These are phyloP conservation scores for Neofusicoccum laricinum DNA, from an alignment of 2,329 filamentous ascomycete species.

Conservation along the genomic window DNA sequence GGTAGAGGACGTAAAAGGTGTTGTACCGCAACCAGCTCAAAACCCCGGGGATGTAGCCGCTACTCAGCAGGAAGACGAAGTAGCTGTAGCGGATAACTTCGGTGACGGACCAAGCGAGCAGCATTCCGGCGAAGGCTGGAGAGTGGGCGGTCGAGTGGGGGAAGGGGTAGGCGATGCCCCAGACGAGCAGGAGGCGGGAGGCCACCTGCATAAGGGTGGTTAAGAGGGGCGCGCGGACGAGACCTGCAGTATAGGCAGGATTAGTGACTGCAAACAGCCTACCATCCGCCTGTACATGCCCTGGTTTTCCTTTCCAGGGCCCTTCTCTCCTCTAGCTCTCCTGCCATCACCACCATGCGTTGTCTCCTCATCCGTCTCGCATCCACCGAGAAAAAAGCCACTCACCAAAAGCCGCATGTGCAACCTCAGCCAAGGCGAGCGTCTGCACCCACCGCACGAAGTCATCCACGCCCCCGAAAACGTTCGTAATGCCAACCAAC, in stretches of 20 bases:
- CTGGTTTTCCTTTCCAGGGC: too few relatives aligned
- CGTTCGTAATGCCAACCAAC: conserved; percentile 39
- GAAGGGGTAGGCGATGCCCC: conserved; percentile 76
- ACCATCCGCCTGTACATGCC: too few relatives aligned
- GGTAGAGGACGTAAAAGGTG: conserved; percentile 90
- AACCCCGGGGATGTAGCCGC: conserved; percentile 58
- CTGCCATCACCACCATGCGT: too few relatives aligned
- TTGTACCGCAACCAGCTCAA: conserved; percentile 85
- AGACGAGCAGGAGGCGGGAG: conserved; percentile 83
- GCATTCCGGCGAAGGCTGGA: conserved; percentile 70
- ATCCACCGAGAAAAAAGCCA: conserved; percentile 6
- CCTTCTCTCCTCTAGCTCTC: too few relatives aligned
- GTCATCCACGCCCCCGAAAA: conserved; percentile 61
- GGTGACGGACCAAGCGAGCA: conserved; percentile 79
- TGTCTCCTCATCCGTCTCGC: too few relatives aligned
- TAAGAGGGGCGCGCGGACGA: conserved; percentile 80
- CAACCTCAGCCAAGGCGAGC: conserved; percentile 74
- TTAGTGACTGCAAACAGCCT: background rate
- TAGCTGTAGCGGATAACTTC: conserved; percentile 93
- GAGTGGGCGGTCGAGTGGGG: conserved; percentile 59
- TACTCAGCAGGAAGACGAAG: conserved; percentile 72
- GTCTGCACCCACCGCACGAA: conserved; percentile 82
- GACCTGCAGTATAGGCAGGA: conserved; percentile 47
- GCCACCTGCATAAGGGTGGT: conserved; percentile 91
- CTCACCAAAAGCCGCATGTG: conserved; percentile 75